phyloP scores from a whole-genome alignment of 2,329 filamentous ascomycete species.

The Colletotrichum coccodes region DNA sequence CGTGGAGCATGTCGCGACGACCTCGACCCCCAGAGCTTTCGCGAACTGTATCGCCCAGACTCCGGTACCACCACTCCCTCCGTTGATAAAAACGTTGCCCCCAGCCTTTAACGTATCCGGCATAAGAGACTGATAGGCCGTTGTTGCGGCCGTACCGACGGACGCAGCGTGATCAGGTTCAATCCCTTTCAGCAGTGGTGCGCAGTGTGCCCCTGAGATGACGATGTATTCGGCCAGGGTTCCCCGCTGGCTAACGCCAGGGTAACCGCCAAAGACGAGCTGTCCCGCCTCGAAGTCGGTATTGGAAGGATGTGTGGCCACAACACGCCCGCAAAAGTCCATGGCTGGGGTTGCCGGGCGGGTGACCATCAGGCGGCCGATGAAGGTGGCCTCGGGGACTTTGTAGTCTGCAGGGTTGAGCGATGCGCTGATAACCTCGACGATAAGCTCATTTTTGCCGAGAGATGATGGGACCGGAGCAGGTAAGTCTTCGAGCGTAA shows the following conservation, averaged over 20 bases:
- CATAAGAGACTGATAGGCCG: constrained; percentile 37
- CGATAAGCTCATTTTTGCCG: constrained; percentile 46
- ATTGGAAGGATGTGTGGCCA: constrained; percentile 34
- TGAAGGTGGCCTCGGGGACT: constrained; percentile 48
- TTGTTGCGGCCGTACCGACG: constrained; percentile 36
- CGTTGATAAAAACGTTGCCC: constrained; percentile 45
- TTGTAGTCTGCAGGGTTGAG: constrained; percentile 63
- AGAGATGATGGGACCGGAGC: neutral
- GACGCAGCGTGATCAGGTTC: constrained; percentile 36
- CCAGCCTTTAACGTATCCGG: constrained; percentile 14
- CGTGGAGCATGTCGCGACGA: constrained; percentile 47
- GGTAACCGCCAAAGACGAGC: constrained; percentile 34
- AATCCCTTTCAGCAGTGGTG: constrained; percentile 28
- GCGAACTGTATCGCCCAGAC: constrained; percentile 50
- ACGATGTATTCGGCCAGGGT: constrained; percentile 35
- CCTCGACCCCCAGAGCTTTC: constrained; percentile 43
- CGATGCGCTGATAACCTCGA: constrained; percentile 52
- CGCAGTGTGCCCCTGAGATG: constrained; percentile 4
- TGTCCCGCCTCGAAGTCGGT: constrained; percentile 29
- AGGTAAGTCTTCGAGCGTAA: neutral
- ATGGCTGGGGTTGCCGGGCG: constrained; percentile 56
- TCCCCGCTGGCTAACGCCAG: constrained; percentile 28
- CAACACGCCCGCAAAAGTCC: constrained; percentile 62
- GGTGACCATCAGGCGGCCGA: constrained; percentile 40
- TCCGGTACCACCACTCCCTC: constrained; percentile 49